Base-by-base conservation (phyloP, 305 asterid genomes). In the Fraxinus ornus region DNA sequence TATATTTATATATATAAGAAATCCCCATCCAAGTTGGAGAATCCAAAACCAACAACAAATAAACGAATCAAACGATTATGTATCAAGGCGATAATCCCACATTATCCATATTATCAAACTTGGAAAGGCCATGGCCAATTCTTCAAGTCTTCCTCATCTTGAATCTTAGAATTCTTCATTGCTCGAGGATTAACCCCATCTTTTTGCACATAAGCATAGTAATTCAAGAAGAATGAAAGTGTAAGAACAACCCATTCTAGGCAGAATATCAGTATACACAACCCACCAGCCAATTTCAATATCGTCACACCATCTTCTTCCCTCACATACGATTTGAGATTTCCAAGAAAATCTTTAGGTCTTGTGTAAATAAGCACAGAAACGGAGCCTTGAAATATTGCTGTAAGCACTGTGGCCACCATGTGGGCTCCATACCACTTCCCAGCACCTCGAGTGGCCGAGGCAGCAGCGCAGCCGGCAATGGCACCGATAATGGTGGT, bases 121-220 rank as follows among this genome's bases (percentile, higher is more conserved):
- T 91, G 95, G 74, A 92, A 91, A n/a, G 97, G 99, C 97, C 97
- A 93, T n/a, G 98, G 98, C 97, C 93, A 92, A 77, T 82, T 91
- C 92, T 93, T 95, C 89, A 92, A 77, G 82, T 93, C 97, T 15
- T 91, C 97, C 12, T 92, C 97, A 82, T 90, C 93, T 80, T 87
- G 89, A 82, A 89, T 88, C 77, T 89, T 89, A 2, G 82, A 85
- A 73, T 84, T 89, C 62, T 12, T 68, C 75, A 68, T 26, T 26
- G 36, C 75, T 4, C 8, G 75, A 68, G 37, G 12, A 28, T 68
- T 68, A 3, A 4, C 75, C 37, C 75, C 75, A 13, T 85, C 75
- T 0, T 68, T 85, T 84, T 95, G 94, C 74, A 90, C 90, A 78
- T 89, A 89, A 19, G 95, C 94, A 73, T 90, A 92, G 24, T 95